These are phyloP conservation scores for Crithidia fasciculata DNA, from an alignment of 208 protist species.

Conservation along the genomic window DNA sequence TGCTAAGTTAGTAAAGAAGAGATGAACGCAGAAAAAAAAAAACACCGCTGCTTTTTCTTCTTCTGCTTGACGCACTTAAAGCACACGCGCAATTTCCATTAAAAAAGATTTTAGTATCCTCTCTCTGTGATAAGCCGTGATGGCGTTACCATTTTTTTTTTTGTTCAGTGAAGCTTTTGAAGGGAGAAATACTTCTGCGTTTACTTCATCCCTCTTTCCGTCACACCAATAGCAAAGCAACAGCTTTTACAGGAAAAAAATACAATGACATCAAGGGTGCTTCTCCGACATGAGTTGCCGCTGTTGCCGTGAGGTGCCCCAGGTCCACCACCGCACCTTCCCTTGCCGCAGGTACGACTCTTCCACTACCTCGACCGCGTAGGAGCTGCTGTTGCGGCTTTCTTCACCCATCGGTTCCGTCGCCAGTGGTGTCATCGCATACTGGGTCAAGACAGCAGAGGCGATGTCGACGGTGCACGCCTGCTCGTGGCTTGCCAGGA, in stretches of 20 bases:
- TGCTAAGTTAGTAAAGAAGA: no score
- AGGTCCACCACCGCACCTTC: conserved; percentile 35
- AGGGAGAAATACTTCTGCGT: no score
- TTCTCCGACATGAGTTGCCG: conserved; percentile 24
- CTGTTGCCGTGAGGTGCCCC: conserved; percentile 23
- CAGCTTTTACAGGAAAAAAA: not conserved
- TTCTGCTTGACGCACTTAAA: no score
- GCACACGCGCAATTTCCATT: no score
- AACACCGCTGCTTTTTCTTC: no score
- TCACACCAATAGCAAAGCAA: not conserved
- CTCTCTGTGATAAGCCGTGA: no score
- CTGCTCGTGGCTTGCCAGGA: not conserved
- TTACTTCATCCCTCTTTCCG: no score
- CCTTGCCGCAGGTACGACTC: conserved; percentile 23
- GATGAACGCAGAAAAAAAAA: no score
- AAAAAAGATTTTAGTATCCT: no score
- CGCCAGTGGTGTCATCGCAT: not conserved
- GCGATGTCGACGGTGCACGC: conserved; percentile 16
- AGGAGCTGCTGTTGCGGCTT: no score
- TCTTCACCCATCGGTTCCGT: not conserved
- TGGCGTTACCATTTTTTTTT: no score
- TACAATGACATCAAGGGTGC: not conserved
- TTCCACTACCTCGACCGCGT: not conserved
- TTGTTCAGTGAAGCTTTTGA: no score
- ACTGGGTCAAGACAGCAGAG: conserved; percentile 18